These are phyloP conservation scores for Aspergillus calidoustus DNA, from an alignment of 2,329 filamentous ascomycete species.

Conservation along the genomic window DNA sequence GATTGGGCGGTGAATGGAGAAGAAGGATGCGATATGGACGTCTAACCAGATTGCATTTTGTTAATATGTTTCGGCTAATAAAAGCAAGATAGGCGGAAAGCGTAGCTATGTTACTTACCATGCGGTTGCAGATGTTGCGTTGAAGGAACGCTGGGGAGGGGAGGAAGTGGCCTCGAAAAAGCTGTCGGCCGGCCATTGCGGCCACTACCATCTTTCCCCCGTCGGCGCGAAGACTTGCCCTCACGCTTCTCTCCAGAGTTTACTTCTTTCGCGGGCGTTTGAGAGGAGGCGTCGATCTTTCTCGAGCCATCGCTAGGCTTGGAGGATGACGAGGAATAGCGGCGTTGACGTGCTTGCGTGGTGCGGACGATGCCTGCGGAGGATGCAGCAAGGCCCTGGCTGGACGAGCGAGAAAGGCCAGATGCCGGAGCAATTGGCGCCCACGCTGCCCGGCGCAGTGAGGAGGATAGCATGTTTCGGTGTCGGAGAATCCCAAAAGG, in stretches of 20 bases:
- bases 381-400: slow-evolving; percentile 36
- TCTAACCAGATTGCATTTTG: slow-evolving; percentile 58
- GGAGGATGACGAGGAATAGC: slow-evolving; percentile 54
- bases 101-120: slow-evolving; percentile 38
- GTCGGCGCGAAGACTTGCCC: slow-evolving; percentile 40
- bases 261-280: slow-evolving; percentile 44
- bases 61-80: slow-evolving; percentile 12
- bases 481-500: slow-evolving; percentile 30
- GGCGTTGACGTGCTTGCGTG: slow-evolving; percentile 48
- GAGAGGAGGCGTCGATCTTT: slow-evolving; percentile 45
- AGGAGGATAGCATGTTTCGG: slow-evolving; percentile 50
- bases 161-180: slow-evolving; percentile 38
- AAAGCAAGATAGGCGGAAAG: not conserved
- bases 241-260: slow-evolving; percentile 43
- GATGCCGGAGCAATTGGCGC: slow-evolving; percentile 39
- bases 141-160: slow-evolving; percentile 53
- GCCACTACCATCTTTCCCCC: slow-evolving; percentile 40
- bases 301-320: slow-evolving; percentile 54
- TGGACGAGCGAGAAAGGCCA: slow-evolving; percentile 37
- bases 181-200: slow-evolving; percentile 42
- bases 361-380: slow-evolving; percentile 37
- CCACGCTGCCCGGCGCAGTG: slow-evolving; percentile 51
- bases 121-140: slow-evolving; percentile 54
- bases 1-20: slow-evolving; percentile 93
- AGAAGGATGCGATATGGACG: slow-evolving; percentile 87